Conservation (phyloP, 306 rosid genomes). For the Argentina anserina region DNA sequence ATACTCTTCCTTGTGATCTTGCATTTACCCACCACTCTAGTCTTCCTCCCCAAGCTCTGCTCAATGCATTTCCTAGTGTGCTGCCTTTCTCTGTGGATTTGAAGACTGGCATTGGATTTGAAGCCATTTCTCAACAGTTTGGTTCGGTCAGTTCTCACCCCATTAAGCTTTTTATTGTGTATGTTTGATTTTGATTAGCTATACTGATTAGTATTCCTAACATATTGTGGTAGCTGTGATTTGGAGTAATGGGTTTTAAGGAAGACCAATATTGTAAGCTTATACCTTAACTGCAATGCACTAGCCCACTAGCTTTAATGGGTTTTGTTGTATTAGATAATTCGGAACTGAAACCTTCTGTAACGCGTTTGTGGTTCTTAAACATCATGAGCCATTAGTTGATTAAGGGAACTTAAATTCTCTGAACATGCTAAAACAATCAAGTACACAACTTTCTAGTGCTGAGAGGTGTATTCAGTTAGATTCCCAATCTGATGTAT, state of each 20-base stretch:
- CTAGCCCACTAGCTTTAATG: not conserved
- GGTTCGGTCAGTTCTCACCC: constrained; percentile 57
- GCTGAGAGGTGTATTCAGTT: not conserved
- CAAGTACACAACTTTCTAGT: not conserved
- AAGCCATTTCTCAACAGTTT: constrained; percentile 52
- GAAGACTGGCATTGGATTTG: constrained; percentile 67
- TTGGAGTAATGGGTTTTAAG: not conserved
- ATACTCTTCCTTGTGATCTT: constrained; percentile 37
- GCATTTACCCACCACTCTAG: constrained; percentile 65
- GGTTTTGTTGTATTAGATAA: not conserved
- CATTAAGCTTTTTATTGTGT: not conserved
- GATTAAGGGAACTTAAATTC: not conserved
- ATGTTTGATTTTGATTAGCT: too few species aligned
- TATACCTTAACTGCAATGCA: not conserved
- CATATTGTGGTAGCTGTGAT: constrained; percentile 1
- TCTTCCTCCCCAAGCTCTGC: constrained; percentile 51
- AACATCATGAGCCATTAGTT: not conserved
- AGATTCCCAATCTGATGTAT: not conserved
- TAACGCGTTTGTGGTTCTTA: not conserved
- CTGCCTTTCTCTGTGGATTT: constrained; percentile 66
- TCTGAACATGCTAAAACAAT: not conserved
- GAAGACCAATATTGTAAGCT: not conserved
- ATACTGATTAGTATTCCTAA: constrained; percentile 13
- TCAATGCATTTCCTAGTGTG: constrained; percentile 44
- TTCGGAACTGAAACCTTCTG: too few species aligned